phyloP scores from a whole-genome alignment of 2,329 filamentous ascomycete species.

The Nemania serpens region DNA sequence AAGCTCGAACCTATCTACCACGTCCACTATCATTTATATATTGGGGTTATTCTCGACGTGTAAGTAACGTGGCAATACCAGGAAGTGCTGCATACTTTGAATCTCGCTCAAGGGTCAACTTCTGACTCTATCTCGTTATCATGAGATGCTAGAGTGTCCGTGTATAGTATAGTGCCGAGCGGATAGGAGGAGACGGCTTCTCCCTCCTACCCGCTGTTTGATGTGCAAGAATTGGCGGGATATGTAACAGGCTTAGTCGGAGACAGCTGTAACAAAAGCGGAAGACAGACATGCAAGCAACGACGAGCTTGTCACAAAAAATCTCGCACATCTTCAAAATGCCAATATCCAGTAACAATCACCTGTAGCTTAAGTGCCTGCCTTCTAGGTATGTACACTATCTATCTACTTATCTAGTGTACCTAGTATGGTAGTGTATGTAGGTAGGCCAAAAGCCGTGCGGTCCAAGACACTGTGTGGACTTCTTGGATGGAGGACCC shows the following conservation, averaged over 20 bases:
- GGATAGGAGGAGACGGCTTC: neutral
- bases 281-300: too few species aligned
- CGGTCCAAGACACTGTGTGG: constrained; percentile 19
- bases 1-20: constrained; percentile 6
- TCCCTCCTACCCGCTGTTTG: constrained; percentile 19
- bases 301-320: too few species aligned
- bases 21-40: constrained; percentile 4
- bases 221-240: constrained; percentile 12
- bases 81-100: neutral
- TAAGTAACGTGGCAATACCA: neutral
- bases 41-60: neutral
- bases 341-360: too few species aligned
- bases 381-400: too few species aligned
- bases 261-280: constrained; percentile 4
- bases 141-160: neutral
- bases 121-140: neutral
- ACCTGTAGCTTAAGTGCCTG: too few species aligned
- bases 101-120: neutral
- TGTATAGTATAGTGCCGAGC: neutral
- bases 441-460: too few species aligned
- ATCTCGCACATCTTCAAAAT: too few species aligned
- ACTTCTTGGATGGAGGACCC: constrained; percentile 5
- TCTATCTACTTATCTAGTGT: too few species aligned
- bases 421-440: too few species aligned
- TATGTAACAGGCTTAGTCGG: constrained; percentile 16